These are phyloP conservation scores for Triticum urartu DNA, from an alignment of 176 grass and related monocot genomes.

Conservation along the genomic window DNA sequence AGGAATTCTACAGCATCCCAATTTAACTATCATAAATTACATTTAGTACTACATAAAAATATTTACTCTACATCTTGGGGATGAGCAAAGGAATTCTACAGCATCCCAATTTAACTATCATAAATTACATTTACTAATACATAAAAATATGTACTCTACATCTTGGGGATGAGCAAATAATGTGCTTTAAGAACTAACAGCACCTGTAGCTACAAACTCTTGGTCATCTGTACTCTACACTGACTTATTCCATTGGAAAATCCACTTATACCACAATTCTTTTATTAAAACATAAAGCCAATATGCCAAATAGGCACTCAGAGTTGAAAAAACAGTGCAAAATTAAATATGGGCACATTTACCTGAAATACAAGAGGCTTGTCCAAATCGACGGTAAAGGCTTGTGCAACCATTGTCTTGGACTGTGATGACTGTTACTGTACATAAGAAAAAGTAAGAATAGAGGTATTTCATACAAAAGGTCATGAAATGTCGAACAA, in stretches of 20 bases:
- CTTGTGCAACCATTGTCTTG: constrained; percentile 64
- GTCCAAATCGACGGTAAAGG: constrained; percentile 75
- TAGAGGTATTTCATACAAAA: not conserved
- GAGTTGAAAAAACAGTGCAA: not conserved
- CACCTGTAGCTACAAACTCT: not conserved
- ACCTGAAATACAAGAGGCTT: constrained; percentile 97
- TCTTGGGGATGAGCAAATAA: not conserved
- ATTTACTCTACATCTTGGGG: not conserved
- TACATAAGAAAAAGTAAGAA: constrained; percentile 5
- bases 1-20: constrained; percentile 1
- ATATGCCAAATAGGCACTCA: not conserved
- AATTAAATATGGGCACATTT: not conserved
- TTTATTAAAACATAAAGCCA: not conserved
- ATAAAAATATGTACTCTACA: not conserved
- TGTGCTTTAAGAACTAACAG: not conserved
- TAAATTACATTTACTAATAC: no score
- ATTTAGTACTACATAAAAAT: not conserved
- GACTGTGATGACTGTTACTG: constrained; percentile 40
- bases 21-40: not conserved
- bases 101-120: no score
- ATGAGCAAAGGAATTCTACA: not conserved
- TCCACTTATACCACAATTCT: not conserved
- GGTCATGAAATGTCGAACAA: not conserved
- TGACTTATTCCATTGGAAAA: not conserved
- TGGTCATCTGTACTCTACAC: not conserved